These are phyloP conservation scores for Nadsonia fulvescens DNA, from an alignment of 805 yeast genomes.

Conservation along the genomic window DNA sequence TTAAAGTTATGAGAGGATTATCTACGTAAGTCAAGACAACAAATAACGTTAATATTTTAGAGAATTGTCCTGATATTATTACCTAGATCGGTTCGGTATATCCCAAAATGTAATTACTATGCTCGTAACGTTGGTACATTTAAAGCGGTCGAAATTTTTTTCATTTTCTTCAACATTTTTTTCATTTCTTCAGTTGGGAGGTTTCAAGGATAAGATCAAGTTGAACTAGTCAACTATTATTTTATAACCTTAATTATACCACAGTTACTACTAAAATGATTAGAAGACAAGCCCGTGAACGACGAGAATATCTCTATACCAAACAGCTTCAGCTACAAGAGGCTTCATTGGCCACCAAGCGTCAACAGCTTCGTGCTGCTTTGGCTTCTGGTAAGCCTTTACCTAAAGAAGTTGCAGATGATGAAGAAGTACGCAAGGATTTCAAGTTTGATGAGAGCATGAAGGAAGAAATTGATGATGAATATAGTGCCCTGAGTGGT, in stretches of 20 bases:
- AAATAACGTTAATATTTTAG: too few species aligned
- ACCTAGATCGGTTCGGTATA: too few species aligned
- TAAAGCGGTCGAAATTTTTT: too few species aligned
- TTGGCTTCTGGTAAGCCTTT: conserved; percentile 82
- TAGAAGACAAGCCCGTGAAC: conserved; percentile 88
- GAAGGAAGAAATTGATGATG: conserved; percentile 63
- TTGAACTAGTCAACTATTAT: neutral
- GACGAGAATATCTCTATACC: conserved; percentile 81
- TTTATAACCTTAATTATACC: neutral
- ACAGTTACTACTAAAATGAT: conserved; percentile 23
- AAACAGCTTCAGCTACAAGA: conserved; percentile 85
- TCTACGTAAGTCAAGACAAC: too few species aligned
- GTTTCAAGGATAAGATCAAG: conserved; percentile 3
- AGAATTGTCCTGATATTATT: too few species aligned
- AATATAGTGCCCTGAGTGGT: conserved; percentile 75
- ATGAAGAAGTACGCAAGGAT: conserved; percentile 60
- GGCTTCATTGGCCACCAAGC: conserved; percentile 63
- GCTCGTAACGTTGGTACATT: too few species aligned
- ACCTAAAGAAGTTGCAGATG: conserved; percentile 82
- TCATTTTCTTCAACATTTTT: neutral
- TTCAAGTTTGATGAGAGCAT: conserved; percentile 73
- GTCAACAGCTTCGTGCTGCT: conserved; percentile 74
- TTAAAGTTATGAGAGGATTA: too few species aligned
- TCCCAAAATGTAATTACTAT: too few species aligned
- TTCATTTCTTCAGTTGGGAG: neutral